Percentiles rank a stretch among this genome's conserved stretches.
Evolutionary conservation across 352 stramenopile genomes (phyloP).

Genomic region (Pythium pyrilobum): DNA sequence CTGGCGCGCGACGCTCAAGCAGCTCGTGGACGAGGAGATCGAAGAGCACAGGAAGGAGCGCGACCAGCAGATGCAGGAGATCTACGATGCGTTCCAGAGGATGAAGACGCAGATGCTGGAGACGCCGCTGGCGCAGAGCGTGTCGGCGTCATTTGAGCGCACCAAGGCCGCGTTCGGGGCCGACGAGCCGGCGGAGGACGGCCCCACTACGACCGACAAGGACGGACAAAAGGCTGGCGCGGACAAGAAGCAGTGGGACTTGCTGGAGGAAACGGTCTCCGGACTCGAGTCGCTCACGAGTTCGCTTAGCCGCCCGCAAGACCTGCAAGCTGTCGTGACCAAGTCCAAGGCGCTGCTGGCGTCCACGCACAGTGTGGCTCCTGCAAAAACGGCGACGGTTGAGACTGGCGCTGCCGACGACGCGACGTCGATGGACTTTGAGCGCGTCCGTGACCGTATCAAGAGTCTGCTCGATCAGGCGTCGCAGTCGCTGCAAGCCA

Average conservation of each 20-base stretch:
- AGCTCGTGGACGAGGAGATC: conserved; percentile 55
- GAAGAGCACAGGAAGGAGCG: conserved; percentile 56
- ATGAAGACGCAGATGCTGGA: conserved; percentile 38
- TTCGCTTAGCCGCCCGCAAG: conserved; percentile 50
- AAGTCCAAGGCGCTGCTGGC: conserved; percentile 46
- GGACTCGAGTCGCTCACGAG: conserved; percentile 40
- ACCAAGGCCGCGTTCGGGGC: conserved; percentile 49
- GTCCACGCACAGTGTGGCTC: no score
- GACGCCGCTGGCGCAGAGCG: conserved; percentile 31
- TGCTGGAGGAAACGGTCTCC: conserved; percentile 44
- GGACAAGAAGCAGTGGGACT: conserved; percentile 33
- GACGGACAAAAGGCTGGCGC: conserved; percentile 27
- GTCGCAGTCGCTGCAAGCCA: conserved; percentile 33
- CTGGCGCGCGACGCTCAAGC: conserved; percentile 49
- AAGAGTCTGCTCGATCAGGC: conserved; percentile 46
- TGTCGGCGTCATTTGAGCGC: conserved; percentile 48
- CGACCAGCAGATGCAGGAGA: conserved; percentile 39
- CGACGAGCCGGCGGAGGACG: conserved; percentile 40
- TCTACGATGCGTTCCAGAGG: conserved; percentile 36
- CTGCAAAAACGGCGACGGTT: no score
- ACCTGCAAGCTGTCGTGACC: conserved; percentile 45
- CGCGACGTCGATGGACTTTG: conserved; percentile 4
- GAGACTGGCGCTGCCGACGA: not conserved
- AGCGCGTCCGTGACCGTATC: conserved; percentile 40
- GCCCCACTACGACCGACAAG: conserved; percentile 50